A percentile compares a stretch with the other conserved stretches of the same genome.
Evolutionary conservation across 148 eudicot species (phyloP).

Genomic region (Cornus controversa): DNA sequence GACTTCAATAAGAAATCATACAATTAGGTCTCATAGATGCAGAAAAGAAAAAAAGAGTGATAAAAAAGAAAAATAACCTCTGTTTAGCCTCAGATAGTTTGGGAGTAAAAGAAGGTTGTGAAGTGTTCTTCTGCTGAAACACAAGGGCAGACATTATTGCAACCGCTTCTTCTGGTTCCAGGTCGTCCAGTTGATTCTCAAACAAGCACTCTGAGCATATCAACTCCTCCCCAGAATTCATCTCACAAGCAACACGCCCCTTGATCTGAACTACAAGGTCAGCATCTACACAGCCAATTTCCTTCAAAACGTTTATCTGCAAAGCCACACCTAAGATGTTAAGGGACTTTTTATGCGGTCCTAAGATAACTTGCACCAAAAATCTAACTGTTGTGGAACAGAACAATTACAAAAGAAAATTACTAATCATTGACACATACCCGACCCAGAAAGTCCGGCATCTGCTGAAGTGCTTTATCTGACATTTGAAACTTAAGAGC

Average conservation of each 20-base stretch:
- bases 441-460: conserved; percentile 99
- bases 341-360: not conserved
- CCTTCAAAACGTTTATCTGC: conserved; percentile 90
- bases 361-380: not conserved
- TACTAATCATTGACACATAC: conserved; percentile 38
- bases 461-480: conserved; percentile 96
- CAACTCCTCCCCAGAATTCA: conserved; percentile 99
- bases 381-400: not conserved
- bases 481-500: conserved; percentile 85
- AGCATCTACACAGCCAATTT: conserved; percentile 86
- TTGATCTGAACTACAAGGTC: conserved; percentile 97
- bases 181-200: conserved; percentile 89
- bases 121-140: conserved; percentile 92
- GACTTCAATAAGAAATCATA: too few species aligned
- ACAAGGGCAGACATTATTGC: conserved; percentile 97
- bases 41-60: too few species aligned
- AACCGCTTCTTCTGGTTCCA: conserved; percentile 99
- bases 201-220: conserved; percentile 97
- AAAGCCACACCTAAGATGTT: conserved; percentile 16
- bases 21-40: too few species aligned
- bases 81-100: conserved; percentile 68
- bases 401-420: not conserved
- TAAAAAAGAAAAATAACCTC: conserved; percentile 36
- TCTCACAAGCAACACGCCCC: conserved; percentile 99
- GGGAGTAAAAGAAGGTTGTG: conserved; percentile 88